Evolutionary conservation across 257 asterid genomes (phyloP).

Genomic region (Solanum paucissectum): DNA sequence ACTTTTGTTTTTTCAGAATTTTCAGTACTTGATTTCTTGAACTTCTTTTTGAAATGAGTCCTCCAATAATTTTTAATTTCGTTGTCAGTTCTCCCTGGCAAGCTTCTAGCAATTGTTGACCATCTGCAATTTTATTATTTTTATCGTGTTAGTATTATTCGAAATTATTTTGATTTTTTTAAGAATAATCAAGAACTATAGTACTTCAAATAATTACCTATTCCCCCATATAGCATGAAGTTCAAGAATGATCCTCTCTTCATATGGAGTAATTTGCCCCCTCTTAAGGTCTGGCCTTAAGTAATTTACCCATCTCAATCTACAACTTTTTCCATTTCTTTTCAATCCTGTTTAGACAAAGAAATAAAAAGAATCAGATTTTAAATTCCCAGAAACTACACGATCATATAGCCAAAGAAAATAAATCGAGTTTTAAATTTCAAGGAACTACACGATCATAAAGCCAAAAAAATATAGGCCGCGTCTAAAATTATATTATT

Average conservation of each 20-base stretch:
- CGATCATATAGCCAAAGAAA: not conserved
- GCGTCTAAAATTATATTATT: not conserved
- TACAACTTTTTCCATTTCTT: constrained; percentile 48
- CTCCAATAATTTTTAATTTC: constrained; percentile 56
- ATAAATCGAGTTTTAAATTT: not conserved
- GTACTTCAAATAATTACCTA: constrained; percentile 18
- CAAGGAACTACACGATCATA: not conserved
- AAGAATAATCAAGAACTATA: not conserved
- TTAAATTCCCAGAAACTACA: not conserved
- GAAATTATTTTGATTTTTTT: not conserved
- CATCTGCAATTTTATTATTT: constrained; percentile 13
- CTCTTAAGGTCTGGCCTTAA: constrained; percentile 48
- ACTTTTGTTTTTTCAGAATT: not conserved
- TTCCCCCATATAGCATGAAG: constrained; percentile 56
- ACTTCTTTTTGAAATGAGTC: constrained; percentile 34
- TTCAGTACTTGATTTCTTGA: not conserved
- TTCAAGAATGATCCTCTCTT: constrained; percentile 40
- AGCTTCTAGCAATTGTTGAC: constrained; percentile 46
- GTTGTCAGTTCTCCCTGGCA: constrained; percentile 52
- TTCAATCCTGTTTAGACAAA: constrained; percentile 21
- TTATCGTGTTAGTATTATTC: not conserved
- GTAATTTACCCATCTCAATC: constrained; percentile 58
- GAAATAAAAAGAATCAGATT: too few relatives aligned
- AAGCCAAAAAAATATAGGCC: not conserved
- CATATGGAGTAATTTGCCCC: constrained; percentile 40